Evolutionary conservation across 164 flowering plant species (phyloP).

Genomic region (Tetracentron sinense): DNA sequence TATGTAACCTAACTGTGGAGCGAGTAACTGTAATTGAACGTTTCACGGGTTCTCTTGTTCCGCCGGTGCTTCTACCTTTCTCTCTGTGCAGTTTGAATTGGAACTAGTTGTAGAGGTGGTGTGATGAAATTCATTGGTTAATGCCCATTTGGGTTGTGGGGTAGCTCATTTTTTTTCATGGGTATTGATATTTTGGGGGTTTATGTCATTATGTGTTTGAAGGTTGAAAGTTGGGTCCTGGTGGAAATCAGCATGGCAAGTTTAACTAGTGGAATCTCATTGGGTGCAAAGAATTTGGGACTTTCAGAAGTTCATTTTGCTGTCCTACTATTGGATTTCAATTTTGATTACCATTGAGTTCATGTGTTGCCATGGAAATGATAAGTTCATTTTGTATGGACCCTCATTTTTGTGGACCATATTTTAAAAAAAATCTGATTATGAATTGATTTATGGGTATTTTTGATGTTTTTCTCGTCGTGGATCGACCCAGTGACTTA

Average conservation of each 20-base stretch:
- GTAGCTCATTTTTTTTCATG: too few species aligned
- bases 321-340: background rate
- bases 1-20: background rate
- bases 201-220: too few species aligned
- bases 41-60: too few species aligned
- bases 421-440: background rate
- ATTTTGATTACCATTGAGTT: background rate
- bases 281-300: too few species aligned
- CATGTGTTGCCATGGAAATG: background rate
- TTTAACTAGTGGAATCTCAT: too few species aligned
- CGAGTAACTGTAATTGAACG: background rate
- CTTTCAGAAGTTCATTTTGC: background rate
- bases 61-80: background rate
- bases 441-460: background rate
- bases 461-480: background rate
- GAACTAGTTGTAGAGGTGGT: background rate
- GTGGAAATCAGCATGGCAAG: too few species aligned
- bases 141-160: too few species aligned
- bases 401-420: background rate
- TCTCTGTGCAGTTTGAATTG: background rate
- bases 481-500: background rate
- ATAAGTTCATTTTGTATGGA: too few species aligned
- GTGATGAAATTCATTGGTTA: background rate
- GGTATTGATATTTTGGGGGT: too few species aligned
- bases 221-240: too few species aligned